These are phyloP conservation scores for Linum tenue DNA, from an alignment of 345 rosid species.

Conservation along the genomic window DNA sequence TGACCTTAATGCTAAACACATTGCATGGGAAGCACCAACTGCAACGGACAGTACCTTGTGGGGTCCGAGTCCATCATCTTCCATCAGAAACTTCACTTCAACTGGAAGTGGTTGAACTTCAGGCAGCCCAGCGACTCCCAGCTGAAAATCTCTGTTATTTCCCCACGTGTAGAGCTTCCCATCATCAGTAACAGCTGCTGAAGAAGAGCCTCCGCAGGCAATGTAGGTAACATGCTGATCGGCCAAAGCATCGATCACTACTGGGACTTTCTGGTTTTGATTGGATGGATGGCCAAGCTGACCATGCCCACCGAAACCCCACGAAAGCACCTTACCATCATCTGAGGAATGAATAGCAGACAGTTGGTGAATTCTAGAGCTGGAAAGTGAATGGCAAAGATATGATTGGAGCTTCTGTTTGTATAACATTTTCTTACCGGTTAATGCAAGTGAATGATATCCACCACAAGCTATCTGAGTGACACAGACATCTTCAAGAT, in stretches of 20 bases:
- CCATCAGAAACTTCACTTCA: constrained; percentile 62
- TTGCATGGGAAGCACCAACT: constrained; percentile 81
- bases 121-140: constrained; percentile 81
- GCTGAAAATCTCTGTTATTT: constrained; percentile 74
- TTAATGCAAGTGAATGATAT: constrained; percentile 85
- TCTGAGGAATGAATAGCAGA: constrained; percentile 29
- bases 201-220: constrained; percentile 83
- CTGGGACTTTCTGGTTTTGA: constrained; percentile 46
- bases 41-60: constrained; percentile 57
- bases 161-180: constrained; percentile 95
- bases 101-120: constrained; percentile 59
- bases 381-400: not conserved
- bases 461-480: constrained; percentile 82
- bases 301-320: constrained; percentile 96
- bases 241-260: constrained; percentile 50
- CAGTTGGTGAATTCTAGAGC: too few relatives aligned
- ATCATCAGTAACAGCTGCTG: constrained; percentile 76
- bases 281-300: constrained; percentile 70
- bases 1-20: constrained; percentile 66
- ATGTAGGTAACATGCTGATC: constrained; percentile 46
- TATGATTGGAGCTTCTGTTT: not conserved
- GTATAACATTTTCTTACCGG: constrained; percentile 34
- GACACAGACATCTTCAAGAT: constrained; percentile 39
- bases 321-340: constrained; percentile 76
- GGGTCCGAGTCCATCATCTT: constrained; percentile 53